A percentile compares a stretch with the other conserved stretches of the same genome.
phyloP scores from a whole-genome alignment of 148 eudicot genomes.

The Talinum fruticosum region DNA sequence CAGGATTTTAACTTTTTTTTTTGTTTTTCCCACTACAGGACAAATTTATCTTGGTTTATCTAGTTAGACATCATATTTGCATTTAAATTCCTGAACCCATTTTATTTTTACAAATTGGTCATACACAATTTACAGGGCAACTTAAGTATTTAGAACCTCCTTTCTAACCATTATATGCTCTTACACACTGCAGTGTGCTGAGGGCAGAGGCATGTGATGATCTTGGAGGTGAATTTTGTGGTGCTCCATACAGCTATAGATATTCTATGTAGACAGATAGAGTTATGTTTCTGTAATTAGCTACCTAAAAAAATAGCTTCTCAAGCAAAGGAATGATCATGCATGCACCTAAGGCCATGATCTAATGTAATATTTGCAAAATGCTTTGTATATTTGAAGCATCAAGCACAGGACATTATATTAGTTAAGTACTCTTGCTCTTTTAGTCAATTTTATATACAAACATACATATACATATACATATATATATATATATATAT shows the following conservation, averaged over 20 bases:
- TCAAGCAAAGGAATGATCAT: not conserved
- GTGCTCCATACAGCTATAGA: slow-evolving; percentile 32
- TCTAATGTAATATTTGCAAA: not conserved
- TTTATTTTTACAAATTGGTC: not conserved
- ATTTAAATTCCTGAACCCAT: too few relatives aligned
- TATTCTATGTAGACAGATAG: not conserved
- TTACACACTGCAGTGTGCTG: slow-evolving; percentile 41
- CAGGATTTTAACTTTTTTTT: too few relatives aligned
- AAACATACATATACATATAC: too few relatives aligned
- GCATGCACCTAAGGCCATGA: not conserved
- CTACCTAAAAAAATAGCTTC: not conserved
- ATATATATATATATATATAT: too few relatives aligned
- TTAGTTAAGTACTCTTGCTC: too few relatives aligned
- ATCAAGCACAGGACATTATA: not conserved
- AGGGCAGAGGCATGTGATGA: slow-evolving; percentile 67
- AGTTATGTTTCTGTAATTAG: not conserved
- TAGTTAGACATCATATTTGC: too few relatives aligned
- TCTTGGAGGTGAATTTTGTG: slow-evolving; percentile 81
- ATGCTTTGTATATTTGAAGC: not conserved
- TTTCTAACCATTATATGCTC: not conserved
- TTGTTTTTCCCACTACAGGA: too few relatives aligned
- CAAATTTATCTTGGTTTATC: too few relatives aligned
- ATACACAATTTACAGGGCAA: not conserved
- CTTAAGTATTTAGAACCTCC: not conserved
- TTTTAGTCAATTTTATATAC: too few relatives aligned